A percentile compares a stretch with the other conserved stretches of the same genome.
These are phyloP conservation scores for Pisolithus orientalis DNA, from an alignment of 768 basidiomycete species.

Conservation along the genomic window DNA sequence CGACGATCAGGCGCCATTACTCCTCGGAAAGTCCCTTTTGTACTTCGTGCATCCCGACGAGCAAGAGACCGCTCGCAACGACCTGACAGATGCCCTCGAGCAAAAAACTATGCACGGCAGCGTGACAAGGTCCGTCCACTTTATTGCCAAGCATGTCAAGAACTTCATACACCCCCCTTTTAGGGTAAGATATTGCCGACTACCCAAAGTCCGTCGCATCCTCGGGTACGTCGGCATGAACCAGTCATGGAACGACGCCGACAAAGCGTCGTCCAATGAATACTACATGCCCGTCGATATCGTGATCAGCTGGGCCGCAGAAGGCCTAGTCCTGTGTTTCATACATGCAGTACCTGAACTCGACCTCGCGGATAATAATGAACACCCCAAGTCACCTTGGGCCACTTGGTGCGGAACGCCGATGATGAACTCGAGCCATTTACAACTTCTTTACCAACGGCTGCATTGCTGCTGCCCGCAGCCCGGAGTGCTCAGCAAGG, in stretches of 20 bases:
- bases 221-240: slow-evolving; percentile 61
- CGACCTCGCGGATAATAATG: slow-evolving; percentile 64
- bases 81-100: slow-evolving; percentile 69
- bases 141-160: neutral
- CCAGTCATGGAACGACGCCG: slow-evolving; percentile 53
- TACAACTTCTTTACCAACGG: slow-evolving; percentile 51
- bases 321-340: slow-evolving; percentile 83
- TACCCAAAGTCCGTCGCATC: slow-evolving; percentile 63
- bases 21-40: slow-evolving; percentile 67
- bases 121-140: slow-evolving; percentile 57
- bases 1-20: slow-evolving; percentile 56
- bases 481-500: slow-evolving; percentile 46
- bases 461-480: slow-evolving; percentile 52
- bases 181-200: slow-evolving; percentile 76
- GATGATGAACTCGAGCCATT: slow-evolving; percentile 48
- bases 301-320: slow-evolving; percentile 85
- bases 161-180: slow-evolving; percentile 15
- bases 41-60: slow-evolving; percentile 84
- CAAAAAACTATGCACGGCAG: slow-evolving; percentile 76
- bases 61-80: slow-evolving; percentile 63
- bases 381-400: slow-evolving; percentile 68
- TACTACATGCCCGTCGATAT: slow-evolving; percentile 85
- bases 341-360: slow-evolving; percentile 80
- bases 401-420: slow-evolving; percentile 88
- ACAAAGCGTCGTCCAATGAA: slow-evolving; percentile 62